phyloP scores from a whole-genome alignment of 2,329 filamentous ascomycete species.

The Ophiostoma sp. region DNA sequence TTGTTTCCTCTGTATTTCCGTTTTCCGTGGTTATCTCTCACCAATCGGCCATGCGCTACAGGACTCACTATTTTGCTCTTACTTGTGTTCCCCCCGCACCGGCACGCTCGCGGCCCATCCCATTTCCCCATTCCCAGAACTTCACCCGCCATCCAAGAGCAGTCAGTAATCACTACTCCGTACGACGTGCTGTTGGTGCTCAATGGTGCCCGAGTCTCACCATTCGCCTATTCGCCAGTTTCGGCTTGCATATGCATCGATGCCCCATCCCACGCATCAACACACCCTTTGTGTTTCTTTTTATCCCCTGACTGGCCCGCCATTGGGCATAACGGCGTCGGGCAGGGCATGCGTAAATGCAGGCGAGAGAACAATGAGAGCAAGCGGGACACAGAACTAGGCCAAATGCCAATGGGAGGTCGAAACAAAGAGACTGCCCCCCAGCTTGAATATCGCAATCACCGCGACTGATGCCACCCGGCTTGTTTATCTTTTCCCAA shows the following conservation, averaged over 20 bases:
- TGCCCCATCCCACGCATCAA: conserved; percentile 19
- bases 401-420: conserved; percentile 2
- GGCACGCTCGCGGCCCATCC: neutral
- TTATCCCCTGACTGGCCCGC: neutral
- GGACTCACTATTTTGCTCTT: neutral
- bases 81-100: neutral
- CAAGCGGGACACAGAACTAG: neutral
- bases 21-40: neutral
- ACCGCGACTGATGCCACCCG: neutral
- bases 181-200: neutral
- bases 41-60: neutral
- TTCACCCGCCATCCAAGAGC: neutral
- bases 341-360: neutral
- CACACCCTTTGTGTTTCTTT: neutral
- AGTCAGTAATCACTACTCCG: too few species aligned
- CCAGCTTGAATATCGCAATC: conserved; percentile 6
- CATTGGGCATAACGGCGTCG: neutral
- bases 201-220: neutral
- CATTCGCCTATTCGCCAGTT: neutral
- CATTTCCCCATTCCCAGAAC: neutral
- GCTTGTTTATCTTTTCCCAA: neutral
- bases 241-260: conserved; percentile 22
- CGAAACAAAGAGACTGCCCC: neutral
- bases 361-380: neutral
- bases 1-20: neutral